Percentiles rank a stretch among this genome's conserved stretches.
Conservation (phyloP, 2,329 filamentous ascomycete species). For the Penicillium sp. region DNA sequence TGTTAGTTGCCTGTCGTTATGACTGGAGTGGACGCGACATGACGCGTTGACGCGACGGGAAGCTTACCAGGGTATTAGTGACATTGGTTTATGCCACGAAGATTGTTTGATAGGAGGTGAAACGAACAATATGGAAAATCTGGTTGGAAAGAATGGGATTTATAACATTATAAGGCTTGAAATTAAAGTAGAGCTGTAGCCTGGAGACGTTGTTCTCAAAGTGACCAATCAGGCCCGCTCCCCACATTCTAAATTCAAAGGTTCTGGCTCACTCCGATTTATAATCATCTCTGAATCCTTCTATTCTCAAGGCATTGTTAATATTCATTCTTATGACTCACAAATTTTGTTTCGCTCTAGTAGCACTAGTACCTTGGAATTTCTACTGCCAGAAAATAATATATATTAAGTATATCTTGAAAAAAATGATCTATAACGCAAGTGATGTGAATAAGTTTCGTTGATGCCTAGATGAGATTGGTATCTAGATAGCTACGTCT, state of each 20-base stretch:
- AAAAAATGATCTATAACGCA: too few species aligned
- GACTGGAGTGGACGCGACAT: slow-evolving; percentile 6
- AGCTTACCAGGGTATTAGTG: background rate
- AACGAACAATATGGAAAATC: background rate
- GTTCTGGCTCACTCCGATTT: background rate
- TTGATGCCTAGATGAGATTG: too few species aligned
- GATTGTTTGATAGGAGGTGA: background rate
- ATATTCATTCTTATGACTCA: too few species aligned
- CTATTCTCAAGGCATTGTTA: too few species aligned
- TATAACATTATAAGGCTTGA: slow-evolving; percentile 13
- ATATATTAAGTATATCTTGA: too few species aligned
- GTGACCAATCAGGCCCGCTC: slow-evolving; percentile 24
- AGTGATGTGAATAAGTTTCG: too few species aligned
- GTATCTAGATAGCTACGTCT: background rate
- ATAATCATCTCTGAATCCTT: background rate
- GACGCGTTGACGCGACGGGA: slow-evolving; percentile 8
- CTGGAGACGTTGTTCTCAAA: slow-evolving; percentile 29
- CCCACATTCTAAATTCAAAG: background rate
- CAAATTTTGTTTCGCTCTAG: background rate
- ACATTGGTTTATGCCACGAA: too few species aligned
- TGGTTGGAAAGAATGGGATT: background rate
- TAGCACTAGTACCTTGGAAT: too few species aligned
- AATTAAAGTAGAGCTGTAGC: slow-evolving; percentile 48
- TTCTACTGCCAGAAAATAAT: too few species aligned
- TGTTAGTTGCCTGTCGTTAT: background rate